phyloP scores from a whole-genome alignment of 345 rosid genomes.

The Noccaea bulbosa region DNA sequence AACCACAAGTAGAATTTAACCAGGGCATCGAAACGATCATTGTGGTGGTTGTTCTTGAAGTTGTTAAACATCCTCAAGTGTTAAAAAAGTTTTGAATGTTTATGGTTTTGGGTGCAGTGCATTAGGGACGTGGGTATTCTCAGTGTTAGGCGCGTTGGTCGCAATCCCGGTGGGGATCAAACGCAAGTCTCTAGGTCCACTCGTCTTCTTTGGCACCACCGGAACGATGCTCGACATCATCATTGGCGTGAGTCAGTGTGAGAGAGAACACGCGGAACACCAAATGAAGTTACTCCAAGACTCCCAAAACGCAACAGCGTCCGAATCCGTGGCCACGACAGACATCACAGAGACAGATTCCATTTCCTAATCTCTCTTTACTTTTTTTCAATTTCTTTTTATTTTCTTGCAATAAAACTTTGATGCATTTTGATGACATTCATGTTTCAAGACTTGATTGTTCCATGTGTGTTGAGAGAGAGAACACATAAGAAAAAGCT shows the following conservation, averaged over 20 bases:
- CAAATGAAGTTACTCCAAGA: constrained; percentile 76
- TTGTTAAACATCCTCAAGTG: neutral
- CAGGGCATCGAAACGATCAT: no score
- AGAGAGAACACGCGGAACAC: constrained; percentile 96
- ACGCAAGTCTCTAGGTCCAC: constrained; percentile 83
- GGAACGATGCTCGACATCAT: constrained; percentile 97
- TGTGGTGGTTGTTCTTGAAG: constrained; percentile 15
- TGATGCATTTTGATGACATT: neutral
- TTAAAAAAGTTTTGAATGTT: neutral
- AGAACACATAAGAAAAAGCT: neutral
- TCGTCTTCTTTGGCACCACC: constrained; percentile 94
- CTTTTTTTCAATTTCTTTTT: no score
- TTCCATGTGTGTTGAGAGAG: neutral
- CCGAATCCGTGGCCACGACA: neutral
- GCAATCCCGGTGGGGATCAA: constrained; percentile 95
- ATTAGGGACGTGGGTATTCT: constrained; percentile 94
- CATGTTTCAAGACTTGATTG: constrained; percentile 18
- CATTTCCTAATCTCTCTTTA: constrained; percentile 22
- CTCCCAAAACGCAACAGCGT: constrained; percentile 50
- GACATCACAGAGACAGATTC: constrained; percentile 31
- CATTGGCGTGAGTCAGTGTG: constrained; percentile 84
- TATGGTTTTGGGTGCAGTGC: constrained; percentile 53
- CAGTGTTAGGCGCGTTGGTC: constrained; percentile 78
- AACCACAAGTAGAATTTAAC: neutral
- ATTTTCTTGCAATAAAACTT: neutral